Percentiles rank a stretch among this genome's conserved stretches.
phyloP scores from a whole-genome alignment of 352 stramenopile species.

The Phytophthora pistaciae region DNA sequence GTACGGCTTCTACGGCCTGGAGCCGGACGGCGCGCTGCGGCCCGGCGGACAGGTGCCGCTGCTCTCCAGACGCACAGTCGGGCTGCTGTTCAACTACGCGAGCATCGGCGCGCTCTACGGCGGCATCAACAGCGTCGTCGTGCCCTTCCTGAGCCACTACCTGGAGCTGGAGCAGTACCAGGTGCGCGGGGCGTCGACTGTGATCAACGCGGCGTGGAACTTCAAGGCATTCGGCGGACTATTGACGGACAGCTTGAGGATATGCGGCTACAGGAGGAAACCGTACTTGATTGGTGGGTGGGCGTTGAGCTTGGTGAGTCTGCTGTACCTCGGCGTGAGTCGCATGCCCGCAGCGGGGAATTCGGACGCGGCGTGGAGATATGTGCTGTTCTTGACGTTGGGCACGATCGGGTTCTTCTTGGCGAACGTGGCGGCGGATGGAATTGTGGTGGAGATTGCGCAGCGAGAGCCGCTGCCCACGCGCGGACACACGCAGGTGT shows the following conservation, averaged over 20 bases:
- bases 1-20: conserved; percentile 70
- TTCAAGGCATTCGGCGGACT: conserved; percentile 76
- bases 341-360: neutral
- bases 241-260: conserved; percentile 68
- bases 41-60: conserved; percentile 60
- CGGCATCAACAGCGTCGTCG: conserved; percentile 61
- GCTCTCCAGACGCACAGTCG: conserved; percentile 50
- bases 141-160: conserved; percentile 69
- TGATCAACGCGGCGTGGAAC: conserved; percentile 72
- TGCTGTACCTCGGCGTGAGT: conserved; percentile 45
- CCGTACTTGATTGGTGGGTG: conserved; percentile 78
- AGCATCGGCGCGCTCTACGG: conserved; percentile 76
- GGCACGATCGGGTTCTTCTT: conserved; percentile 89
- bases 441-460: conserved; percentile 75
- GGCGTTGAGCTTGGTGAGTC: conserved; percentile 45
- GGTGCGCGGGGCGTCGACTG: conserved; percentile 47
- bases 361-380: conserved; percentile 54
- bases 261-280: conserved; percentile 70
- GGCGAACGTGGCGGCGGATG: conserved; percentile 87
- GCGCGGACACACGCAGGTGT: conserved; percentile 68
- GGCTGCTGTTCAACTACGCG: conserved; percentile 77
- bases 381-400: conserved; percentile 76
- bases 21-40: conserved; percentile 71
- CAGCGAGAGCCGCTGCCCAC: conserved; percentile 67
- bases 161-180: conserved; percentile 75